Base-by-base conservation (phyloP, 345 rosid species). In the Hibiscus mutabilis region DNA sequence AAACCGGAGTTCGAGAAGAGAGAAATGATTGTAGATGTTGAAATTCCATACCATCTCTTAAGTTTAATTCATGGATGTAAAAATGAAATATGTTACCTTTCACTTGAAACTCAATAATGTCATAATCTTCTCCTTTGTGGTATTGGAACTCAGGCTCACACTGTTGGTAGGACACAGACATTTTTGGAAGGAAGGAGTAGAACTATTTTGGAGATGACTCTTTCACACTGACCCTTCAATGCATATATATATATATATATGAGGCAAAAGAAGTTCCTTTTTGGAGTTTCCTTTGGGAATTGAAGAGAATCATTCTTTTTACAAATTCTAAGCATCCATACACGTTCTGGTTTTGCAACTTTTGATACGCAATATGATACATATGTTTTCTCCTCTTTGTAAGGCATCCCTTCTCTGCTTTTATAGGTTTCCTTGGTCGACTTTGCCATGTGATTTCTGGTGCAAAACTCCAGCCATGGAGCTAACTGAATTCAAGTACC, bases 111-210 rank as follows among this genome's bases (percentile, higher is more conserved):
- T 84, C 83, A 64, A 89, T 68, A 69, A 66, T 73, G 33, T 84
- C 85, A 0, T 74, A 31, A 31, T 56, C 72, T 73, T 77, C 80
- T 1, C 60, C 81, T 76, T 62, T 51, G 55, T 13, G 59, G 84
- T 87, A 84, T 53, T 78, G 78, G 81, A 82, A 85, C 24, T 66
- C 76, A 29, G 93, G 91, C 72, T 86, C 88, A 52, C 82, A 77
- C 46, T 86, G 86, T 24, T 79, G 84, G 59, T 68, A 68, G 59
- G 75, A 65, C 9, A 22, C n/a, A 12, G n/a, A 18, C 70, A 66
- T 66, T 42, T 12, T 14, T 55, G 6, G 69, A 65, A 21, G 53
- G 69, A 60, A 31, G 16, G 35, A 33, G 10, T 5, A 4, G 6
- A 8, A 33, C 14, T 61, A 16, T 65, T 44, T 44, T 35, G 22